Evolutionary conservation across 78 protist genomes (phyloP), one percentile per base, ranked within the genome.

Genomic region (Anaeramoeba ignava): DNA sequence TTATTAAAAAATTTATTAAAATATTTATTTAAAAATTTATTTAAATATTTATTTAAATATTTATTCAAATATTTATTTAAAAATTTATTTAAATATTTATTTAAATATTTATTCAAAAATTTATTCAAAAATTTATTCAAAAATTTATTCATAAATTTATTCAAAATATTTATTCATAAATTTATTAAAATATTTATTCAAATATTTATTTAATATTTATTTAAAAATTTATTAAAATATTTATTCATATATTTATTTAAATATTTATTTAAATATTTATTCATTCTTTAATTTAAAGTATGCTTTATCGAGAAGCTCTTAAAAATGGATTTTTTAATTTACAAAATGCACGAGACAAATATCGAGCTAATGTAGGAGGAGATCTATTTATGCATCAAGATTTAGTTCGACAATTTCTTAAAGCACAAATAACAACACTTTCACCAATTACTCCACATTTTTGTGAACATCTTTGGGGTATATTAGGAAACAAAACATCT

Each of bases 401-500:
- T 31, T 90, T 96, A 82, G 40, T 95, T 39, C 1, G 27, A 73
- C 80, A 33, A 38, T 97, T 81, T 88, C 78, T 96, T 38, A 89
- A 88, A 41, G n/a, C 78, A 39, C 93, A 91, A 83, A 87, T 94
- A 79, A 27, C 94, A 2, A 42, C 95, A 78, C 67, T 97, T 82
- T 40, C 93, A 54, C 99, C 99, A 41, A 87, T 98, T 81, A 78
- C 93, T 81, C 98, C 99, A 41, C 99, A 97, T 93, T 81, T 31
- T 34, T 3, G 91, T 42, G 99, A 98, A 88, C 86, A 94, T 82
- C 17, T 98, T 40, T 98, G 98, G 98, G 0, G 17, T 17, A 38
- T 80, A 17, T 23, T 38, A 8, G 82, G 37, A 8, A 38, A 80
- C n/a, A n/a, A n/a, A n/a, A n/a, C n/a, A n/a, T n/a, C n/a, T n/a